Conservation (phyloP, 2,329 filamentous ascomycete genomes). For the Cordyceps militaris region DNA sequence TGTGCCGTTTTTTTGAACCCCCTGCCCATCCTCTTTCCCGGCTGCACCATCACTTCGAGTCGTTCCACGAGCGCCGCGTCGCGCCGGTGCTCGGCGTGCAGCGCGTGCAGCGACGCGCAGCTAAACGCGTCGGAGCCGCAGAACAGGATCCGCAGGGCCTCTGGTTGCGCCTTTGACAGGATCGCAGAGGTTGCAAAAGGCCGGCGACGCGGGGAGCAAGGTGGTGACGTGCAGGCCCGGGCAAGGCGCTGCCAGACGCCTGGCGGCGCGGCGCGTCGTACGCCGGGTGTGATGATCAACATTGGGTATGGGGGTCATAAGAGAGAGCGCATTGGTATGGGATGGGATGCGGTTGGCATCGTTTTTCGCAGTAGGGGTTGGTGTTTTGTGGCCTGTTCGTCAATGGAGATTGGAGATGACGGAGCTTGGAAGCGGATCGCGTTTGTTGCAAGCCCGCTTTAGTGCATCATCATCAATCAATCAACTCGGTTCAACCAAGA, state of each 20-base stretch:
- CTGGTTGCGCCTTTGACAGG: constrained; percentile 25
- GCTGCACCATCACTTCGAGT: constrained; percentile 79
- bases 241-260: not conserved
- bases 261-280: not conserved
- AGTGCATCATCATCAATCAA: constrained; percentile 21
- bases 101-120: constrained; percentile 63
- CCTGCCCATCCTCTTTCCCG: constrained; percentile 70
- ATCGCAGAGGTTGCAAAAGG: constrained; percentile 16
- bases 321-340: not conserved
- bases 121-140: constrained; percentile 93
- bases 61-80: constrained; percentile 55
- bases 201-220: constrained; percentile 6
- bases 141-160: constrained; percentile 78
- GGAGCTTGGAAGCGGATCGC: constrained; percentile 15
- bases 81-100: constrained; percentile 52
- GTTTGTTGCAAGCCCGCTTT: constrained; percentile 30
- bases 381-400: not conserved
- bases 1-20: constrained; percentile 61
- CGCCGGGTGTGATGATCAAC: not conserved
- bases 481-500: no score
- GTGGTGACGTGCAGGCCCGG: not conserved
- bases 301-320: not conserved
- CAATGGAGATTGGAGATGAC: not conserved
- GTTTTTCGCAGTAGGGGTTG: not conserved
- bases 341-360: not conserved